Evolutionary conservation across 495 filamentous ascomycete genomes (phyloP).

Genomic region (Xeromyces bisporus): DNA sequence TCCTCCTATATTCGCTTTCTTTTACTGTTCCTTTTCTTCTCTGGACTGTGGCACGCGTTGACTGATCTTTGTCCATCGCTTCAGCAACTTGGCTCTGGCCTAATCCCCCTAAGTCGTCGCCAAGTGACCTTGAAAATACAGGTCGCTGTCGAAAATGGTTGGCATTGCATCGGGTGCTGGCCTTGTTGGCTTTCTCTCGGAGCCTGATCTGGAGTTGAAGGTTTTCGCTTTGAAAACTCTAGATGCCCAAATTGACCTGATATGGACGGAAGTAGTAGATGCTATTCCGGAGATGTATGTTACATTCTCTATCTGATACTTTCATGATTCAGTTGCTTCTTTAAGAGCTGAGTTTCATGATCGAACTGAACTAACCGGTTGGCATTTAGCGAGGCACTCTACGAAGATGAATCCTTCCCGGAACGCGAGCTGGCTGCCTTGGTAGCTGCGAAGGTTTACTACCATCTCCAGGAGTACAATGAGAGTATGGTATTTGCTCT

Average conservation of each 20-base stretch:
- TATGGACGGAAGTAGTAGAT: constrained; percentile 94
- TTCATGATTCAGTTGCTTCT: neutral
- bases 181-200: constrained; percentile 86
- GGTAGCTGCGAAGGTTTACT: constrained; percentile 94
- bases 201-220: constrained; percentile 82
- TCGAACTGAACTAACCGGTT: constrained; percentile 5
- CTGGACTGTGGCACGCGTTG: neutral
- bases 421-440: constrained; percentile 88
- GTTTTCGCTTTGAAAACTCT: constrained; percentile 86
- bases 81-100: neutral
- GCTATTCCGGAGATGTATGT: constrained; percentile 85
- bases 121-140: constrained; percentile 1
- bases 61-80: neutral
- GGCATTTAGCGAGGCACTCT: constrained; percentile 68
- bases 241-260: constrained; percentile 84
- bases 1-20: neutral
- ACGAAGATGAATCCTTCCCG: constrained; percentile 89
- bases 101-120: neutral
- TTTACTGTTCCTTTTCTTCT: neutral
- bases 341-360: neutral
- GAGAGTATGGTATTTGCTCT: constrained; percentile 98
- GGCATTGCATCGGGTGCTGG: constrained; percentile 87
- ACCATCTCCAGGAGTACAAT: constrained; percentile 95
- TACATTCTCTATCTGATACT: neutral
- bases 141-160: constrained; percentile 46